Base-by-base conservation (phyloP, 2,329 filamentous ascomycete species). In the Coleophoma cylindrospora region DNA sequence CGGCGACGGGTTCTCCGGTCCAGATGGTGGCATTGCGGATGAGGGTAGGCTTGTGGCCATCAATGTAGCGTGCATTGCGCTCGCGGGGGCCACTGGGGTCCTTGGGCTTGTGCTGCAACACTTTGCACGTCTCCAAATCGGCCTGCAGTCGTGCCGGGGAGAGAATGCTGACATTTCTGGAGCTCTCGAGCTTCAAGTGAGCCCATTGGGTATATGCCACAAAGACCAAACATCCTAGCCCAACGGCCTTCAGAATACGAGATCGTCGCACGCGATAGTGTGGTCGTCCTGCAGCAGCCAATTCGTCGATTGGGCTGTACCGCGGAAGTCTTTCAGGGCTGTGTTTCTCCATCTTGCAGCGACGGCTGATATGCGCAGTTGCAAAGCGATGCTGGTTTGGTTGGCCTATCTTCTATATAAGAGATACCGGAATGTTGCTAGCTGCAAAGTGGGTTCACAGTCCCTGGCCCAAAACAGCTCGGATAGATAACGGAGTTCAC, bases 11-110 rank as follows among this genome's bases (percentile, higher is more conserved):
- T 65, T 86, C 83, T 34, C 83, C 84, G 3, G 79, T 71, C 84
- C 83, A 87, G 17, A 87, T 73, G 1, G 78, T 82, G 4, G 83
- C 83, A 61, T 87, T 87, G 53, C 74, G 78, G 56, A 87, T 84
- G 38, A 87, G 71, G 0, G 81, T 81, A 0, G 83, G 76, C 54
- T 74, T 76, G 48, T 76, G 73, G 47, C 80, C 80, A 3, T 79
- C 71, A 40, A 84, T 64, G 60, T 79, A 83, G 44, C 84, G 75
- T 17, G 80, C 80, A 62, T 83, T 87, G 57, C 72, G 72, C 33
- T 79, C 72, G 17, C 84, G 78, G 4, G 69, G 61, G 17, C 80
- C 80, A 34, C 71, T 71, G 1, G 80, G 79, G 53, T 84, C 79
- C 45, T 71, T 61, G 0, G 82, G 81, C 57, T 74, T 77, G 43